A percentile compares a stretch with the other conserved stretches of the same genome.
Evolutionary conservation across 495 filamentous ascomycete genomes (phyloP).

Genomic region (Podospora fimiseda): DNA sequence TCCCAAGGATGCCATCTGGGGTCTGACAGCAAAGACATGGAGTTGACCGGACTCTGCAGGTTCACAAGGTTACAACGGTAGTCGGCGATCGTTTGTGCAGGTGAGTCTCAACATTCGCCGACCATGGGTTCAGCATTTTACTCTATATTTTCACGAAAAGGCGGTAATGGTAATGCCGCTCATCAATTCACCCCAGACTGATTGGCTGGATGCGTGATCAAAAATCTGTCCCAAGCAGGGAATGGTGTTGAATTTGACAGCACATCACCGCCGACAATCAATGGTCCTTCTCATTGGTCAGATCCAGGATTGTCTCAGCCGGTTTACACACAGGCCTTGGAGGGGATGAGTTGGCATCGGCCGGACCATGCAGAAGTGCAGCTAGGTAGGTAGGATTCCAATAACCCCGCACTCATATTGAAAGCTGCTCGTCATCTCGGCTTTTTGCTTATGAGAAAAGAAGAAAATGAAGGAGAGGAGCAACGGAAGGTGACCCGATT

Average conservation of each 20-base stretch:
- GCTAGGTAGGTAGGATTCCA: background rate
- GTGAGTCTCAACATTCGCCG: background rate
- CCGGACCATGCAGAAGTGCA: slow-evolving; percentile 5
- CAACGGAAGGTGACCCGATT: background rate
- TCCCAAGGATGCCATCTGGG: no score
- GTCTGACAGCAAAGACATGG: no score
- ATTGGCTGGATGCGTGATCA: slow-evolving; percentile 15
- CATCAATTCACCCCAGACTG: slow-evolving; percentile 12
- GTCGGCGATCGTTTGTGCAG: slow-evolving; percentile 1
- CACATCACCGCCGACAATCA: slow-evolving; percentile 10
- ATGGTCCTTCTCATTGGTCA: slow-evolving; percentile 2
- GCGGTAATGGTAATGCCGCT: slow-evolving; percentile 2
- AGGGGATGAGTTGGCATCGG: slow-evolving; percentile 20
- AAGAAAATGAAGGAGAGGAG: background rate
- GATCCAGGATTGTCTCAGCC: slow-evolving; percentile 5
- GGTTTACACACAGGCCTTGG: slow-evolving; percentile 5
- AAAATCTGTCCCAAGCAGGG: slow-evolving; percentile 1
- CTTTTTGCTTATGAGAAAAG: background rate
- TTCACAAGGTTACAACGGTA: background rate
- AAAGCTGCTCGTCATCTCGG: no score
- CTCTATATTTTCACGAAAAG: background rate
- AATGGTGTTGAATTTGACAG: slow-evolving; percentile 11
- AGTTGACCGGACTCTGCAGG: no score
- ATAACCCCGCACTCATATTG: background rate
- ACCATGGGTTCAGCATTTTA: background rate